Conservation (phyloP, 1,284 basidiomycete genomes). For the Heterobasidion annosum region DNA sequence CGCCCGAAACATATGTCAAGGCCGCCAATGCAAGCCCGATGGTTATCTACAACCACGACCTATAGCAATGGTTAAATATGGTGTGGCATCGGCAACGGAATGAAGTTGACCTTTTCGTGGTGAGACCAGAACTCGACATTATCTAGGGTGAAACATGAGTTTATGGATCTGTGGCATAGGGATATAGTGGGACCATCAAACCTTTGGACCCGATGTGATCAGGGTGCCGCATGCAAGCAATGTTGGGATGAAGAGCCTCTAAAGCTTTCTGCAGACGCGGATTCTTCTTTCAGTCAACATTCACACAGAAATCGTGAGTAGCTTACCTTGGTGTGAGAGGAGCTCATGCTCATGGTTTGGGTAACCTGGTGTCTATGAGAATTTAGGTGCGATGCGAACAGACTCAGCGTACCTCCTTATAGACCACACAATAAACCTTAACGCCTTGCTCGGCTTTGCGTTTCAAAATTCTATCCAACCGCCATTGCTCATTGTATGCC, state of each 20-base stretch:
- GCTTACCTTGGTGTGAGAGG: constrained; percentile 72
- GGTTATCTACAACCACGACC: constrained; percentile 83
- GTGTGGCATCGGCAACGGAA: not conserved
- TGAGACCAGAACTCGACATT: constrained; percentile 78
- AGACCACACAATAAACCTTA: constrained; percentile 81
- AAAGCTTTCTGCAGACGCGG: constrained; percentile 47
- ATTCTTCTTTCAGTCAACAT: not conserved
- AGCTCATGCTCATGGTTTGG: constrained; percentile 83
- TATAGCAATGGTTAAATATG: constrained; percentile 15
- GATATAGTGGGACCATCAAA: constrained; percentile 15
- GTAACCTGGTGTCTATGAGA: constrained; percentile 46
- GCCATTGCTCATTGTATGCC: constrained; percentile 74
- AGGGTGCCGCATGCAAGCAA: constrained; percentile 81
- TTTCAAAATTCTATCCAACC: constrained; percentile 77
- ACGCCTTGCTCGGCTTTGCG: constrained; percentile 89
- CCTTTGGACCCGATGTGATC: constrained; percentile 83
- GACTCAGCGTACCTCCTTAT: constrained; percentile 59
- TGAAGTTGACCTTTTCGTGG: constrained; percentile 51
- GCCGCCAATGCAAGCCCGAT: constrained; percentile 74
- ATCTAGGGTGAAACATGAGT: constrained; percentile 30
- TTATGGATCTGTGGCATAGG: not conserved
- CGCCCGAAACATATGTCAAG: constrained; percentile 91
- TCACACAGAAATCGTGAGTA: constrained; percentile 4
- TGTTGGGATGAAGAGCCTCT: constrained; percentile 80
- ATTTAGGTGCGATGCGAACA: not conserved